Evolutionary conservation across 2,329 filamentous ascomycete species (phyloP).

Genomic region (Microcyclospora tardicrescens): DNA sequence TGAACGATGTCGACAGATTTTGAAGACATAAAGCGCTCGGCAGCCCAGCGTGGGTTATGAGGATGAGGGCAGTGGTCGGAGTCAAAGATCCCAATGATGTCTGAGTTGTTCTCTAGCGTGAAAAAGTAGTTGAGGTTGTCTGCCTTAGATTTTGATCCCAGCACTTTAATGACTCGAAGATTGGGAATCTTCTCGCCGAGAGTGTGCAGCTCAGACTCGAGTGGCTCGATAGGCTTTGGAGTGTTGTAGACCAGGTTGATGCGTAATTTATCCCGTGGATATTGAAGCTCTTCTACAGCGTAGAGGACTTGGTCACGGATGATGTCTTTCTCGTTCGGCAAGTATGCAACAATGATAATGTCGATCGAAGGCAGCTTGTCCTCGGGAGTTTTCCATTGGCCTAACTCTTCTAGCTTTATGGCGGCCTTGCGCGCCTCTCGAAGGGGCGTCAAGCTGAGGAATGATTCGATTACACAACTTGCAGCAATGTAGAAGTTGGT

Average conservation of each 20-base stretch:
- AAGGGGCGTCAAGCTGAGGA: constrained; percentile 17
- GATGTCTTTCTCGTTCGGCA: constrained; percentile 39
- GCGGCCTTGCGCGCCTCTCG: constrained; percentile 16
- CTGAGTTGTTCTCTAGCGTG: constrained; percentile 30
- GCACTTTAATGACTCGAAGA: constrained; percentile 34
- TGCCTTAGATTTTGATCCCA: constrained; percentile 36
- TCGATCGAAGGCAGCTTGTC: constrained; percentile 30
- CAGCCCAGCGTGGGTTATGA: constrained; percentile 36
- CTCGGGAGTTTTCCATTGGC: constrained; percentile 11
- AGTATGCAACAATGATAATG: constrained; percentile 36
- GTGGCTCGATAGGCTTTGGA: constrained; percentile 31
- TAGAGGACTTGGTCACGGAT: constrained; percentile 36
- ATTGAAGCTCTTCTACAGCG: constrained; percentile 33
- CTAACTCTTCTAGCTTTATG: constrained; percentile 13
- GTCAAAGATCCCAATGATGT: constrained; percentile 37
- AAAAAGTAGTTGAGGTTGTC: constrained; percentile 39
- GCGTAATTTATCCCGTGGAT: constrained; percentile 33
- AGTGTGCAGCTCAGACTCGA: constrained; percentile 30
- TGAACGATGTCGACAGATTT: constrained; percentile 35
- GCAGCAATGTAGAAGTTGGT: constrained; percentile 21
- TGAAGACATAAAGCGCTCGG: constrained; percentile 32
- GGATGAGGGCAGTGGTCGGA: constrained; percentile 39
- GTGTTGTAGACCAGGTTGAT: constrained; percentile 39
- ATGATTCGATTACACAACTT: constrained; percentile 17
- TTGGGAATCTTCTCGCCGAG: constrained; percentile 27